Evolutionary conservation across 352 stramenopile species (phyloP).

Genomic region (Globisporangium nodosum): DNA sequence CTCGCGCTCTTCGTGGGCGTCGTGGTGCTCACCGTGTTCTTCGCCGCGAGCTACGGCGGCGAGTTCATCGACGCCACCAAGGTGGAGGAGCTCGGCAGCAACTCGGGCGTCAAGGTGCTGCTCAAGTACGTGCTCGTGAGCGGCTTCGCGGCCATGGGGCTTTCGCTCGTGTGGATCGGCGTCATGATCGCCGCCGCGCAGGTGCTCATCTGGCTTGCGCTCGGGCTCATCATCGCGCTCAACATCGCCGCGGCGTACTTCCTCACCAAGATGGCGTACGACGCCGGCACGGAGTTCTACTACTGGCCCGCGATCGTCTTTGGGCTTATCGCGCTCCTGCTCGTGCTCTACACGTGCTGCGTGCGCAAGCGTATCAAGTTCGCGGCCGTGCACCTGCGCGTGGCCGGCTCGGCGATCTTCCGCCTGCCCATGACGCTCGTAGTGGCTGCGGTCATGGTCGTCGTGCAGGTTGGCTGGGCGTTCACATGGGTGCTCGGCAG

Average conservation of each 20-base stretch:
- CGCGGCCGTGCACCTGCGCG: conserved; percentile 86
- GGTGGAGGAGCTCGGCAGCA: conserved; percentile 25
- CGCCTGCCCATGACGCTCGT: conserved; percentile 78
- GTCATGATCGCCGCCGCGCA: conserved; percentile 52
- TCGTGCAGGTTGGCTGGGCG: conserved; percentile 83
- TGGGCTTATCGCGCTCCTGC: conserved; percentile 37
- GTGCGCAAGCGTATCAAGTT: conserved; percentile 89
- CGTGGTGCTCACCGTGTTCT: conserved; percentile 28
- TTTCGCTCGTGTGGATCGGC: conserved; percentile 72
- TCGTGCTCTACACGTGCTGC: conserved; percentile 57
- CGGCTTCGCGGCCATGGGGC: conserved; percentile 46
- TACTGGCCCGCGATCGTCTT: conserved; percentile 65
- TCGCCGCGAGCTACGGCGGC: conserved; percentile 52
- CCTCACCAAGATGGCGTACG: conserved; percentile 64
- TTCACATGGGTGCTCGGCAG: conserved; percentile 82
- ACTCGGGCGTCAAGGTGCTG: conserved; percentile 50
- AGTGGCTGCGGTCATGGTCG: conserved; percentile 77
- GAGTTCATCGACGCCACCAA: conserved; percentile 57
- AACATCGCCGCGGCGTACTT: conserved; percentile 50
- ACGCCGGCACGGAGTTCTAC: conserved; percentile 49
- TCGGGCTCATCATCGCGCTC: conserved; percentile 43
- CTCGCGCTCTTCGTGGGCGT: conserved; percentile 58
- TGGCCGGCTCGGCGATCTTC: conserved; percentile 84
- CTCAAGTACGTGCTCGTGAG: conserved; percentile 46
- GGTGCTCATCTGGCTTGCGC: conserved; percentile 47